Evolutionary conservation across 129 eudicot genomes (phyloP).

Genomic region (Ambrosia artemisiifolia): DNA sequence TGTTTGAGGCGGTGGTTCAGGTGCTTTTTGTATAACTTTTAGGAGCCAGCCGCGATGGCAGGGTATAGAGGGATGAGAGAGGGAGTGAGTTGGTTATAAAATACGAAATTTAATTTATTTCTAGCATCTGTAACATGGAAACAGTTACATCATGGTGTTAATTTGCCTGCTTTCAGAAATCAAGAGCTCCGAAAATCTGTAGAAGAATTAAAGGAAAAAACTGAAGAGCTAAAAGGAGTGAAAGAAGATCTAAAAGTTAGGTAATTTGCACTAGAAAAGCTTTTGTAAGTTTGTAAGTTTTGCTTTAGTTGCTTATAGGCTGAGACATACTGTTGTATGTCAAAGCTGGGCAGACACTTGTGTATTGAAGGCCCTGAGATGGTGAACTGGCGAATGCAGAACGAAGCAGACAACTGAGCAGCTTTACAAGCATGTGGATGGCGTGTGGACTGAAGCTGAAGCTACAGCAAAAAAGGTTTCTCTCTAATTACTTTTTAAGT

Average conservation of each 20-base stretch:
- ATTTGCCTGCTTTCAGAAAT: constrained; percentile 46
- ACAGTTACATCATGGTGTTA: too few species aligned
- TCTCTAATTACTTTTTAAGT: not conserved
- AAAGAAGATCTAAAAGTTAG: constrained; percentile 84
- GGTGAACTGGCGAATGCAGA: constrained; percentile 96
- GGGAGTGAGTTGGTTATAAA: not conserved
- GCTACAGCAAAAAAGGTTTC: constrained; percentile 83
- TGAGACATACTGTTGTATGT: constrained; percentile 99
- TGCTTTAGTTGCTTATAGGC: constrained; percentile 54
- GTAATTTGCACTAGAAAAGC: constrained; percentile 36
- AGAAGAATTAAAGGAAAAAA: constrained; percentile 75
- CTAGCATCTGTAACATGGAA: not conserved
- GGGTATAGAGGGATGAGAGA: not conserved
- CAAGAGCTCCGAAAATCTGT: constrained; percentile 71
- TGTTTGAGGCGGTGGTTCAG: not conserved
- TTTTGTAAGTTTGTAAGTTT: constrained; percentile 7
- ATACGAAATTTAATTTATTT: not conserved
- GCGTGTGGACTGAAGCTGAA: constrained; percentile 94
- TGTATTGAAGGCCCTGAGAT: constrained; percentile 82
- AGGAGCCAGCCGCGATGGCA: not conserved
- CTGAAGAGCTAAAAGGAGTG: constrained; percentile 77
- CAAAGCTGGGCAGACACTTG: constrained; percentile 94
- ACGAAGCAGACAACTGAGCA: constrained; percentile 96
- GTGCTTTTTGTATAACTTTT: not conserved
- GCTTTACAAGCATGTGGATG: constrained; percentile 96